Evolutionary conservation across 805 yeast species (phyloP), one percentile per base, ranked within the genome.

Genomic region (Dipodascopsis uninucleata): DNA sequence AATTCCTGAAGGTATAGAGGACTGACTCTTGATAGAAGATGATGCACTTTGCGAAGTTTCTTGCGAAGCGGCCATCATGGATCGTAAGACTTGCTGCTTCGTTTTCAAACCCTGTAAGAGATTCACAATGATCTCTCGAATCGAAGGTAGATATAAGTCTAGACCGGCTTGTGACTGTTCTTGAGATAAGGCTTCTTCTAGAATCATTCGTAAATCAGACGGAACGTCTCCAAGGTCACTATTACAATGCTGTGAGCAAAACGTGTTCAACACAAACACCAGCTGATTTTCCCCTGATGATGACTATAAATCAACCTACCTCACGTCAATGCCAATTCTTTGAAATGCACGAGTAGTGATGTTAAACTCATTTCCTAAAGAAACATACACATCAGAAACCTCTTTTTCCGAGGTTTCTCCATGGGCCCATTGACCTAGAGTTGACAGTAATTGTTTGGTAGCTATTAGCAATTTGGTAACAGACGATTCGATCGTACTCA

Each of bases 191-290:
- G 97, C 95, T 38, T 81, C 81, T 59, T 93, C 98, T 34, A 93
- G 66, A 2, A 93, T 85, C 4, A 74, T 72, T 41, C 98, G 71
- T 28, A 93, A 68, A 10, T 82, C 78, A 47, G 76, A 81, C 0
- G 98, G 97, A 1, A 93, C 96, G 59, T 90, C 96, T 1, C 95
- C 93, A 22, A 93, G 68, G 61, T 87, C 96, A 9, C 81, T 70
- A 20, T 14, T 25, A 26, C n/a, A 29, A 20, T 23, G 25, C 10
- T 26, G 29, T 26, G 29, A 10, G 36, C 16, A 21, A 21, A 14
- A n/a, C n/a, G n/a, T n/a, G 12, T n/a, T 32, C 28, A 32, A 21
- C n/a, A 12, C 12, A 12, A n/a, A 12, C n/a, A 32, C 12, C 31
- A 22, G 12, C n/a, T 14, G 36, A n/a, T 12, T 22, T n/a, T 32